These are phyloP conservation scores for Talaromyces funiculosus DNA, from an alignment of 2,329 filamentous ascomycete genomes.

Conservation along the genomic window DNA sequence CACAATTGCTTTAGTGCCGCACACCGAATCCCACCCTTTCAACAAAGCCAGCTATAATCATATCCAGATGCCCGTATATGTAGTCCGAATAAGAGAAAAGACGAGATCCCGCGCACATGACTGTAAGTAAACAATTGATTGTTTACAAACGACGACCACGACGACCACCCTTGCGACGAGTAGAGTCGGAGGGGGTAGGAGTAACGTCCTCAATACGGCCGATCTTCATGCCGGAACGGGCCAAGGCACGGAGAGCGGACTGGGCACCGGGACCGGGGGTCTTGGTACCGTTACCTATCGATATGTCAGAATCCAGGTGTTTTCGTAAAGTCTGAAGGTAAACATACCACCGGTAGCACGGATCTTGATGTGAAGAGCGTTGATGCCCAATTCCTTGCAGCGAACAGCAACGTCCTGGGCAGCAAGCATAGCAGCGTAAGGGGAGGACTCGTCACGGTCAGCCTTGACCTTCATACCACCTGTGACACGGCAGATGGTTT, in stretches of 20 bases:
- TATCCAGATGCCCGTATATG: conserved; percentile 16
- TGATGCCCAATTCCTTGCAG: conserved; percentile 81
- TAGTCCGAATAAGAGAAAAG: conserved; percentile 22
- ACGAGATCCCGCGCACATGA: conserved; percentile 25
- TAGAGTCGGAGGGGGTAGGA: conserved; percentile 97
- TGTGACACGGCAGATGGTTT: conserved; percentile 99
- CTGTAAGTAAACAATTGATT: neutral
- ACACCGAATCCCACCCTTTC: conserved; percentile 28
- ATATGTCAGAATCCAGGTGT: neutral
- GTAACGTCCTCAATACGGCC: conserved; percentile 99
- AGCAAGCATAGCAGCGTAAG: conserved; percentile 99
- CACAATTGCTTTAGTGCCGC: conserved; percentile 32
- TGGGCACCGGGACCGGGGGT: conserved; percentile 98
- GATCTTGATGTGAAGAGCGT: conserved; percentile 99
- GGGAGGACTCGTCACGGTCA: conserved; percentile 99
- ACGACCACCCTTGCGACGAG: conserved; percentile 99
- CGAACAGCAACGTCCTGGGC: conserved; percentile 94
- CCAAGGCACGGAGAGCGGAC: conserved; percentile 96
- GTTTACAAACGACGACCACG: conserved; percentile 99
- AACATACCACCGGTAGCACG: conserved; percentile 89
- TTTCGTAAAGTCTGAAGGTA: no score
- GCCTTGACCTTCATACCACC: conserved; percentile 99
- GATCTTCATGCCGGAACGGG: conserved; percentile 99
- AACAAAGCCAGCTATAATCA: conserved; percentile 20
- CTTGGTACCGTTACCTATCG: conserved; percentile 93